Conservation (phyloP, 2,329 filamentous ascomycete genomes). For the Grosmannia huntii region DNA sequence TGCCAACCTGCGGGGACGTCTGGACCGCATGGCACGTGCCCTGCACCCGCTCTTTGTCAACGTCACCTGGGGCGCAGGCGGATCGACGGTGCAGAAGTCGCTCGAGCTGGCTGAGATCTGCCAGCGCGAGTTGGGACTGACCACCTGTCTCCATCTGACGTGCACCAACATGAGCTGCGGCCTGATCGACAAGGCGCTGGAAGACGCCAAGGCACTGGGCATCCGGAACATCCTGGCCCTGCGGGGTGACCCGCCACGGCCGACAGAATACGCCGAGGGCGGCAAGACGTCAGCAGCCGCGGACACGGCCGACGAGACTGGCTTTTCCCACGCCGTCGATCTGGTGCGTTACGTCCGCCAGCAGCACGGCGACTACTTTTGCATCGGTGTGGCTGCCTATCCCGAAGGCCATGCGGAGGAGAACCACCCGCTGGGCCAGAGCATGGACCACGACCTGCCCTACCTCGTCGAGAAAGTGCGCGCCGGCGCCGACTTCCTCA, state of each 20-base stretch:
- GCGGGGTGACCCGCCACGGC: conserved; percentile 79
- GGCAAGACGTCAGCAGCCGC: neutral
- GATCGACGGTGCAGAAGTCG: conserved; percentile 80
- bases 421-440: conserved; percentile 60
- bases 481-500: conserved; percentile 92
- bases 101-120: conserved; percentile 91
- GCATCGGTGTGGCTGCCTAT: conserved; percentile 86
- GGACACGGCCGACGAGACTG: conserved; percentile 19
- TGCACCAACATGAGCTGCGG: conserved; percentile 94
- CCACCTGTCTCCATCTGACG: conserved; percentile 89
- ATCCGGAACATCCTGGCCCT: conserved; percentile 90
- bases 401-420: conserved; percentile 93
- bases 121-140: conserved; percentile 81
- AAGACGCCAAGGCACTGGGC: conserved; percentile 79
- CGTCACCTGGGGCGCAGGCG: conserved; percentile 95
- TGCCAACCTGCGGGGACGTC: conserved; percentile 72
- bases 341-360: conserved; percentile 79
- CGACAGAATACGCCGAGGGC: conserved; percentile 68
- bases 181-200: conserved; percentile 76
- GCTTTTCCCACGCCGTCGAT: conserved; percentile 82
- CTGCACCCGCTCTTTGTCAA: conserved; percentile 90
- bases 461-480: conserved; percentile 82
- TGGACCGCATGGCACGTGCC: conserved; percentile 88
- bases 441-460: conserved; percentile 68
- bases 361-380: conserved; percentile 87